Evolutionary conservation across 495 filamentous ascomycete species (phyloP).

Genomic region (Penicillium steckii): DNA sequence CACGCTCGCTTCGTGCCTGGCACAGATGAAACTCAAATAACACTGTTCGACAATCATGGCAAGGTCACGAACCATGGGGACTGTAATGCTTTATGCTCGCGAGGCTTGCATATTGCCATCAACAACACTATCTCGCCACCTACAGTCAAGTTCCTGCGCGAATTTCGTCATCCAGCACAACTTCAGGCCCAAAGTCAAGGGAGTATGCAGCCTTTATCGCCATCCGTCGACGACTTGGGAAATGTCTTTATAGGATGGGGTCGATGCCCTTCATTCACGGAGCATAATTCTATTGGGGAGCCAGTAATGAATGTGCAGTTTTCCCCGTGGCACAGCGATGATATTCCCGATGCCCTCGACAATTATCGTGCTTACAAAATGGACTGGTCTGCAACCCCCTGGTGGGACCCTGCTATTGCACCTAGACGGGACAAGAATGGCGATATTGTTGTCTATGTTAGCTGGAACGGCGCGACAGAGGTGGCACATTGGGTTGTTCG

Average conservation of each 20-base stretch:
- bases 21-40: conserved; percentile 16
- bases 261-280: conserved; percentile 22
- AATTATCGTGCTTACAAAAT: conserved; percentile 25
- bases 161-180: conserved; percentile 15
- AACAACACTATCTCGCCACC: conserved; percentile 11
- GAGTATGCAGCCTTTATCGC: conserved; percentile 16
- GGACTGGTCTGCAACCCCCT: conserved; percentile 20
- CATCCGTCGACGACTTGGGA: conserved; percentile 3
- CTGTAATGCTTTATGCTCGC: conserved; percentile 19
- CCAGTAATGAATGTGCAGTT: conserved; percentile 22
- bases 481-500: conserved; percentile 30
- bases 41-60: conserved; percentile 24
- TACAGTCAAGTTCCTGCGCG: conserved; percentile 13
- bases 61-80: conserved; percentile 14
- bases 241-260: conserved; percentile 28
- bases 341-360: conserved; percentile 20
- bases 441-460: conserved; percentile 14
- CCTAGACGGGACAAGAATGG: conserved; percentile 1
- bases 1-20: conserved; percentile 23
- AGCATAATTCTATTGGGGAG: conserved; percentile 14
- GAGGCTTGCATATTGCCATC: conserved; percentile 22
- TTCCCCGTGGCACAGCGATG: conserved; percentile 20
- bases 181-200: conserved; percentile 22
- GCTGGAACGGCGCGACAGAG: conserved; percentile 49
- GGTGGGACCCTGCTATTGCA: conserved; percentile 20